Conservation (phyloP, 2,329 filamentous ascomycete genomes). For the Aurifilum marmelostoma region DNA sequence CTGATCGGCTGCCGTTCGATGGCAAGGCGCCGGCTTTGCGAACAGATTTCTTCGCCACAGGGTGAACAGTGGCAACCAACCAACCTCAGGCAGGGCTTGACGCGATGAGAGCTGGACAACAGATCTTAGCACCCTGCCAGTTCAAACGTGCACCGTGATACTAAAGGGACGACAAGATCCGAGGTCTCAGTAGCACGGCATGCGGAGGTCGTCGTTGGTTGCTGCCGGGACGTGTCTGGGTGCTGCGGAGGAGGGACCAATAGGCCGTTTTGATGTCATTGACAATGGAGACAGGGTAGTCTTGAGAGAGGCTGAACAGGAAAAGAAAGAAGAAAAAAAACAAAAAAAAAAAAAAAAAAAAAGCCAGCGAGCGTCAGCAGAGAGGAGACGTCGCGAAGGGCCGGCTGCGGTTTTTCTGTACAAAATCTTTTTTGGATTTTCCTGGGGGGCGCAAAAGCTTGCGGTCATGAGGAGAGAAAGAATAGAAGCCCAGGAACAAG, state of each 20-base stretch:
- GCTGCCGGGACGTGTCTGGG: constrained; percentile 46
- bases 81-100: constrained; percentile 24
- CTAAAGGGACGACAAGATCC: constrained; percentile 48
- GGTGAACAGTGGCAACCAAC: constrained; percentile 15
- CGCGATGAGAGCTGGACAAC: constrained; percentile 37
- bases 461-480: constrained; percentile 36
- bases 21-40: constrained; percentile 18
- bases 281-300: constrained; percentile 17
- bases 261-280: constrained; percentile 26
- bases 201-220: constrained; percentile 52
- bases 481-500: constrained; percentile 26
- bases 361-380: not conserved
- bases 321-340: not conserved
- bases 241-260: constrained; percentile 46
- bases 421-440: constrained; percentile 1
- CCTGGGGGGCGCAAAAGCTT: constrained; percentile 19
- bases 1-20: constrained; percentile 13
- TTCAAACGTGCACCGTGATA: constrained; percentile 58
- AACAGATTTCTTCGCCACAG: constrained; percentile 11
- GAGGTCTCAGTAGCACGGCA: constrained; percentile 52
- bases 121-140: constrained; percentile 43
- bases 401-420: constrained; percentile 27
- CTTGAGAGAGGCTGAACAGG: not conserved
- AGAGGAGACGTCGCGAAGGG: constrained; percentile 29
- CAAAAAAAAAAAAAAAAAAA: not conserved